phyloP scores from a whole-genome alignment of 2,329 filamentous ascomycete species.

The Harringtonia aguacate region DNA sequence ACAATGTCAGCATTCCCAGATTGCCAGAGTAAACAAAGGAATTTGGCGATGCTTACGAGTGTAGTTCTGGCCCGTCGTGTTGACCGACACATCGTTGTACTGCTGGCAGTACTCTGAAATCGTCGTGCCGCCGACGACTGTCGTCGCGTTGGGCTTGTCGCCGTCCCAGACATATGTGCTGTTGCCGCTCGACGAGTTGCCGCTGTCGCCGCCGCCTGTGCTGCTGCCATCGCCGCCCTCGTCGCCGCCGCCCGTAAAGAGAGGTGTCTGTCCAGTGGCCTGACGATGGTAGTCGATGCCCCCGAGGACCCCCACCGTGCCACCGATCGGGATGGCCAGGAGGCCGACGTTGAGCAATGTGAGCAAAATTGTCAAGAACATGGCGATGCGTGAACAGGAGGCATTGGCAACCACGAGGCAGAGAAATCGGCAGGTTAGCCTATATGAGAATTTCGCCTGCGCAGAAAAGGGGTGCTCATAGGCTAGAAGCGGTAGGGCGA shows the following conservation, averaged over 20 bases:
- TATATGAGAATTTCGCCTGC: background rate
- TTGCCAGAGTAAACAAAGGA: background rate
- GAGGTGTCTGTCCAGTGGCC: slow-evolving; percentile 29
- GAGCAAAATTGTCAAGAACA: slow-evolving; percentile 23
- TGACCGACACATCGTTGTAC: slow-evolving; percentile 6
- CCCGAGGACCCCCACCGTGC: slow-evolving; percentile 30
- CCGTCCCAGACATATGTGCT: slow-evolving; percentile 17
- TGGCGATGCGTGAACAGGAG: slow-evolving; percentile 11
- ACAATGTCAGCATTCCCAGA: background rate
- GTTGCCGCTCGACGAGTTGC: slow-evolving; percentile 16
- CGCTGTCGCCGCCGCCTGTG: background rate
- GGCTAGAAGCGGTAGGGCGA: background rate
- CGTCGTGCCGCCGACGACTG: slow-evolving; percentile 4
- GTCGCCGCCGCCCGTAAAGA: slow-evolving; percentile 25
- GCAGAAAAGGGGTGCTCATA: background rate
- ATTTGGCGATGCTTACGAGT: slow-evolving; percentile 25
- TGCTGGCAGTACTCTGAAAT: slow-evolving; percentile 11
- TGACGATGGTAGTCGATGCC: slow-evolving; percentile 33
- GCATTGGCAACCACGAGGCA: background rate
- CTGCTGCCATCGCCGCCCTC: slow-evolving; percentile 10
- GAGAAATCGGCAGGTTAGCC: background rate
- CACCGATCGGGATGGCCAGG: slow-evolving; percentile 24
- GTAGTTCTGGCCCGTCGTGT: slow-evolving; percentile 28
- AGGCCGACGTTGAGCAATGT: slow-evolving; percentile 40
- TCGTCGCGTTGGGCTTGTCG: slow-evolving; percentile 9